A percentile compares a stretch with the other conserved stretches of the same genome.
Conservation (phyloP, 108 stramenopile species). For the Nannochloropsis oceanica region DNA sequence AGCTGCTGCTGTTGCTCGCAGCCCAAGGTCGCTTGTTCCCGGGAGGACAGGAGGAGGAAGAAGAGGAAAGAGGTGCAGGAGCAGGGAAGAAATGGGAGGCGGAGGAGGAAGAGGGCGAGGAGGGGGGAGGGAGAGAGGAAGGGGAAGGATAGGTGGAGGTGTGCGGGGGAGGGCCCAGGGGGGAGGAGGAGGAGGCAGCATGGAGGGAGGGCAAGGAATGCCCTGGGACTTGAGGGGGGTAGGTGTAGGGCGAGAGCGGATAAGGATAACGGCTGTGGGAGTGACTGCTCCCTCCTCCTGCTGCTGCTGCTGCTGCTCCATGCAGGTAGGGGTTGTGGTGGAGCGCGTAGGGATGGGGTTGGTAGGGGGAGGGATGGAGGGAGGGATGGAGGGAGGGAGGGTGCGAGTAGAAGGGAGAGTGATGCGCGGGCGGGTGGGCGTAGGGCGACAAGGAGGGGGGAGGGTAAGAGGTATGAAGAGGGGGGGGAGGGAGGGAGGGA, state of each 20-base stretch:
- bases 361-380: neutral
- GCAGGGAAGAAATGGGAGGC: neutral
- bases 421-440: neutral
- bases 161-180: neutral
- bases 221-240: no score
- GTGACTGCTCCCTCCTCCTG: neutral
- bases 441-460: neutral
- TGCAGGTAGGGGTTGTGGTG: neutral
- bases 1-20: no score
- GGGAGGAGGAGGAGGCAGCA: neutral
- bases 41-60: neutral
- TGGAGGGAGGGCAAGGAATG: neutral
- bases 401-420: neutral
- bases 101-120: neutral
- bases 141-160: neutral
- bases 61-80: neutral
- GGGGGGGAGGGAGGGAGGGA: neutral
- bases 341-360: neutral
- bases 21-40: no score
- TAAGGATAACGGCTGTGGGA: no score
- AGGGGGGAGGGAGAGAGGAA: neutral
- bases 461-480: neutral
- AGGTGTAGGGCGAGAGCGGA: no score
- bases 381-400: neutral
- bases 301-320: no score